Evolutionary conservation across 2,329 filamentous ascomycete genomes (phyloP).

Genomic region (Pseudogymnoascus sp.): DNA sequence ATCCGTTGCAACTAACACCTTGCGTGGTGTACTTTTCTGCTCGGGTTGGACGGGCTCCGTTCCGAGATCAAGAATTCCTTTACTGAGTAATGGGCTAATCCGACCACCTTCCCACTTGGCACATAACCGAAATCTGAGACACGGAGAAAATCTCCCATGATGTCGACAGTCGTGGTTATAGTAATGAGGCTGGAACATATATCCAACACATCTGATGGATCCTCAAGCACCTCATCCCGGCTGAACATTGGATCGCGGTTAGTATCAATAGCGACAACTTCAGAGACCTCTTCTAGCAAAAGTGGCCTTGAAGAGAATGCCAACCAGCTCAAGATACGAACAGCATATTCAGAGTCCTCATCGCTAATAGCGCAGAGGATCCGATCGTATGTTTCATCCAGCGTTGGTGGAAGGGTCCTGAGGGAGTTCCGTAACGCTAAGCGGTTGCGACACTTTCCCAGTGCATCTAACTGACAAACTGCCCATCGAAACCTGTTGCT

Average conservation of each 20-base stretch:
- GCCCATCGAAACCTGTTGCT: conserved; percentile 4
- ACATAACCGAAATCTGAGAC: background rate
- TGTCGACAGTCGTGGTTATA: background rate
- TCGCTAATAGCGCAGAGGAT: conserved; percentile 21
- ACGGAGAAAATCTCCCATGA: background rate
- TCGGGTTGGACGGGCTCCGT: conserved; percentile 12
- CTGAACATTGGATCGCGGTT: background rate
- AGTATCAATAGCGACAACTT: conserved; percentile 13
- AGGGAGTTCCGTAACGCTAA: conserved; percentile 19
- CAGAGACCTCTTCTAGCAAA: background rate
- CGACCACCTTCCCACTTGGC: background rate
- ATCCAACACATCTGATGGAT: background rate
- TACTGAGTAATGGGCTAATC: conserved; percentile 27
- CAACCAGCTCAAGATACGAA: conserved; percentile 18
- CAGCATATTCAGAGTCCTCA: conserved; percentile 9
- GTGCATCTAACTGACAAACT: background rate
- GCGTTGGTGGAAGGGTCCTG: conserved; percentile 22
- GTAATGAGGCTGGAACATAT: background rate
- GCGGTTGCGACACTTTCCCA: conserved; percentile 14
- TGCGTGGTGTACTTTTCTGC: conserved; percentile 13
- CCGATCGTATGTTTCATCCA: conserved; percentile 26
- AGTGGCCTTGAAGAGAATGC: conserved; percentile 7
- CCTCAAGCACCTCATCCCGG: background rate
- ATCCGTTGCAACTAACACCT: conserved; percentile 23
- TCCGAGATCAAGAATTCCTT: conserved; percentile 22